These are phyloP conservation scores for Circinella umbellata DNA, from an alignment of 371 early-diverging fungal genomes.

Conservation along the genomic window DNA sequence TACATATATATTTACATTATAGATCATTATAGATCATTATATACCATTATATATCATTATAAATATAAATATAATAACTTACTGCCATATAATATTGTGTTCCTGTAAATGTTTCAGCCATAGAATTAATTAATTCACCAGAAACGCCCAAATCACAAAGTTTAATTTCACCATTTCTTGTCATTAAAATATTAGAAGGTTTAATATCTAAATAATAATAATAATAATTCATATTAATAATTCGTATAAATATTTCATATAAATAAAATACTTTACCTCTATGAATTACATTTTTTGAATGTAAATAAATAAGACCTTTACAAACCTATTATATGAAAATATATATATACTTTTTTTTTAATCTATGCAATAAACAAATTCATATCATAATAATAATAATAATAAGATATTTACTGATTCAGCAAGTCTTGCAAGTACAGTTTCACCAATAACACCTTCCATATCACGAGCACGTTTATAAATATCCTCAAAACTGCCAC, in stretches of 20 bases:
- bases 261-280: slow-evolving; percentile 48
- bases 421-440: slow-evolving; percentile 79
- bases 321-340: slow-evolving; percentile 11
- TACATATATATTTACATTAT: too few species aligned
- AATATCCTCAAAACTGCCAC: slow-evolving; percentile 82
- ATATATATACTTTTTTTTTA: slow-evolving; percentile 1
- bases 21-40: too few species aligned
- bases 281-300: slow-evolving; percentile 85
- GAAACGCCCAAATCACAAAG: slow-evolving; percentile 96
- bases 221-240: too few species aligned
- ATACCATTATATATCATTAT: too few species aligned
- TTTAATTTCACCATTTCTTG: slow-evolving; percentile 87
- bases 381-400: too few species aligned
- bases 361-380: not conserved
- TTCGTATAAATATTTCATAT: too few species aligned
- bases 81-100: slow-evolving; percentile 96
- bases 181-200: slow-evolving; percentile 89
- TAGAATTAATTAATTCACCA: slow-evolving; percentile 86
- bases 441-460: slow-evolving; percentile 73
- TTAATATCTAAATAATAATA: slow-evolving; percentile 70
- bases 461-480: slow-evolving; percentile 72
- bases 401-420: slow-evolving; percentile 56
- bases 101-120: slow-evolving; percentile 95
- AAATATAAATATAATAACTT: slow-evolving; percentile 26
- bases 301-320: slow-evolving; percentile 77